These are phyloP conservation scores for Plantago lanceolata DNA, from an alignment of 305 asterid genomes.

Conservation along the genomic window DNA sequence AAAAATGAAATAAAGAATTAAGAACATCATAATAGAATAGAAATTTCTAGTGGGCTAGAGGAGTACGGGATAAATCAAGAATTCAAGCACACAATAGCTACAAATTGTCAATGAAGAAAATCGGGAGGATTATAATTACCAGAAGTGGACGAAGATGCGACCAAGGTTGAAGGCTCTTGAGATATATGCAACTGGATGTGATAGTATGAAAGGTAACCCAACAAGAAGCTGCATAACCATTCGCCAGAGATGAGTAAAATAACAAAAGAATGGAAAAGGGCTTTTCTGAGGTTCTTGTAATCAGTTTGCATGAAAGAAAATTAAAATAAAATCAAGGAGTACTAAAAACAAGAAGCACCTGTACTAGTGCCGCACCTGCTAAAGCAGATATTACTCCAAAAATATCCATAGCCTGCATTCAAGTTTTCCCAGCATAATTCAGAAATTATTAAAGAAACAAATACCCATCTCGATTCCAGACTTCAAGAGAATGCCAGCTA, in stretches of 20 bases:
- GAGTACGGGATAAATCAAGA: background rate
- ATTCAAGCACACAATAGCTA: slow-evolving; percentile 13
- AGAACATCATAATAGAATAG: no score
- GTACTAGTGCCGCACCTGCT: slow-evolving; percentile 86
- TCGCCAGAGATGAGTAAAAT: slow-evolving; percentile 27
- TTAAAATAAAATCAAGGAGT: slow-evolving; percentile 10
- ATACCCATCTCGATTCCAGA: slow-evolving; percentile 3
- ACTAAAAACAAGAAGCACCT: slow-evolving; percentile 49
- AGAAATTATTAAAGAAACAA: slow-evolving; percentile 20
- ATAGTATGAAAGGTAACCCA: slow-evolving; percentile 71
- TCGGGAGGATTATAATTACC: slow-evolving; percentile 42
- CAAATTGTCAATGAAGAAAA: slow-evolving; percentile 7
- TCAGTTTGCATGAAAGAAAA: slow-evolving; percentile 4
- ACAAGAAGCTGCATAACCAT: slow-evolving; percentile 66
- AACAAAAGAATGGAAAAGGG: slow-evolving; percentile 18
- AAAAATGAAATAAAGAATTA: no score
- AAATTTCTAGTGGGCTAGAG: background rate
- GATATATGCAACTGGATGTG: slow-evolving; percentile 66
- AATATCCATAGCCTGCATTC: slow-evolving; percentile 76
- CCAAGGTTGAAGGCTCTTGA: slow-evolving; percentile 87
- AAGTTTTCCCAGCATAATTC: slow-evolving; percentile 23
- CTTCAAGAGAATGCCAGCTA: slow-evolving; percentile 13
- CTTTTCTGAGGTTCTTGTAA: background rate
- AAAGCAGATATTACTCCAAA: slow-evolving; percentile 82
- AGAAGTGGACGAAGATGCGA: slow-evolving; percentile 86